A percentile compares a stretch with the other conserved stretches of the same genome.
These are phyloP conservation scores for Porphyrellus sp. DNA, from an alignment of 1,284 basidiomycete genomes.

Conservation along the genomic window DNA sequence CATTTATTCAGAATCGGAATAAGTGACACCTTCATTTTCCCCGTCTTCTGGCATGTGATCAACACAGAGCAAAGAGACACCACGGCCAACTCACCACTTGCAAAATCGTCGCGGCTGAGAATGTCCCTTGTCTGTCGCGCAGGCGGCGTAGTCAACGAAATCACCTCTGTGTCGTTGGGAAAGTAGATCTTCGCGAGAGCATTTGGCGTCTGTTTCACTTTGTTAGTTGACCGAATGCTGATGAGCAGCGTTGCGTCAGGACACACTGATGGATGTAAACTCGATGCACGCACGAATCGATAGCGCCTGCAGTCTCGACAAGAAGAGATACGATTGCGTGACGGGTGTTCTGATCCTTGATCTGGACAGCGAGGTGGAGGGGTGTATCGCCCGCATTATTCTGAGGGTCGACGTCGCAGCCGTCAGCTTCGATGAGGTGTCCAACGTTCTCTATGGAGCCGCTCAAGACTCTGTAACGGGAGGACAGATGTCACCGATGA, in stretches of 20 bases:
- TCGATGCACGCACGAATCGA: conserved; percentile 29
- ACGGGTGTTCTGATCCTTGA: conserved; percentile 17
- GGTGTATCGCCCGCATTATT: conserved; percentile 32
- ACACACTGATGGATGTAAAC: neutral
- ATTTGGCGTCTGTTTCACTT: conserved; percentile 27
- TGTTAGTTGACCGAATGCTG: conserved; percentile 29
- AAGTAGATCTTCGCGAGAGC: conserved; percentile 26
- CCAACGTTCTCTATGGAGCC: conserved; percentile 20
- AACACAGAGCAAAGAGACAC: neutral
- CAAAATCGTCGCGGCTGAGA: conserved; percentile 23
- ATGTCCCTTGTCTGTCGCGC: conserved; percentile 16
- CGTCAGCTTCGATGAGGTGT: conserved; percentile 27
- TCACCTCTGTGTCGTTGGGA: conserved; percentile 20
- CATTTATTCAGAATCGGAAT: conserved; percentile 2
- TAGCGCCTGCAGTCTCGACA: conserved; percentile 27
- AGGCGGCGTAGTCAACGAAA: conserved; percentile 23
- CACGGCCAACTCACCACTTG: conserved; percentile 18
- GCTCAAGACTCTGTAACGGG: conserved; percentile 19
- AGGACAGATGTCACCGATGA: neutral
- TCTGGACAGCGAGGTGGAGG: conserved; percentile 28
- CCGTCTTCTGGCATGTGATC: conserved; percentile 10
- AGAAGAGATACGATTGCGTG: conserved; percentile 23
- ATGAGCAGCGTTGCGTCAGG: neutral
- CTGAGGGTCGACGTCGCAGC: conserved; percentile 32
- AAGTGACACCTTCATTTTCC: conserved; percentile 7